A percentile compares a stretch with the other conserved stretches of the same genome.
These are phyloP conservation scores for Diaporthe ilicicola DNA, from an alignment of 2,329 filamentous ascomycete genomes.

Conservation along the genomic window DNA sequence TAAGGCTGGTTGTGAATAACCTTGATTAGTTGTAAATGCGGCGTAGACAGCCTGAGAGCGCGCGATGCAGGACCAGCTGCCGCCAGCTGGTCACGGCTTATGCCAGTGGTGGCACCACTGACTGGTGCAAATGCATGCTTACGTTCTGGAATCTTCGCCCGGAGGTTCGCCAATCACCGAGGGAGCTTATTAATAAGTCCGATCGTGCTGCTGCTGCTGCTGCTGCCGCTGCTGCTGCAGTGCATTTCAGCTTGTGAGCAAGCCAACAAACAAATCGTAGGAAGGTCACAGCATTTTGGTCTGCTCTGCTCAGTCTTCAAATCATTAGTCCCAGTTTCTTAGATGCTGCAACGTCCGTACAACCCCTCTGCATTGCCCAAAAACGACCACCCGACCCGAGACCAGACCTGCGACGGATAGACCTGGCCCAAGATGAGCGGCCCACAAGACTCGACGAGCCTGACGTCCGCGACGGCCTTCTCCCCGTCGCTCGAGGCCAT, in stretches of 20 bases:
- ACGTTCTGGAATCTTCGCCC: conserved; percentile 22
- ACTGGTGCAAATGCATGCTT: neutral
- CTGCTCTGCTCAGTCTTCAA: neutral
- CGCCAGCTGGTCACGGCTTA: neutral
- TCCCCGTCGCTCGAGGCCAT: conserved; percentile 70
- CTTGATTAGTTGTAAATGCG: no score
- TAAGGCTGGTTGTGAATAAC: conserved; percentile 67
- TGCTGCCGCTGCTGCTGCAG: conserved; percentile 2
- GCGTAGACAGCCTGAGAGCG: neutral
- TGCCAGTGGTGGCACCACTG: neutral
- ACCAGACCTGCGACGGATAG: neutral
- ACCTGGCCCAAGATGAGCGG: neutral
- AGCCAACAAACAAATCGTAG: neutral
- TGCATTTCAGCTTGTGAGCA: neutral
- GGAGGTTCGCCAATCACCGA: conserved; percentile 20
- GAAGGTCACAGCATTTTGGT: neutral
- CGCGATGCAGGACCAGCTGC: conserved; percentile 45
- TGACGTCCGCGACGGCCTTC: conserved; percentile 15
- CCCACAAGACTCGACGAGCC: neutral
- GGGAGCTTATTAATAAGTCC: conserved; percentile 10
- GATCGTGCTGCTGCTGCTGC: neutral
- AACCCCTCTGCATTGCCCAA: conserved; percentile 4
- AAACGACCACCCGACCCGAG: neutral
- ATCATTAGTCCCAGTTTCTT: neutral
- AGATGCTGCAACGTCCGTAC: neutral